These are phyloP conservation scores for Euphorbia celastroides DNA, from an alignment of 441 rosid genomes.

Conservation along the genomic window DNA sequence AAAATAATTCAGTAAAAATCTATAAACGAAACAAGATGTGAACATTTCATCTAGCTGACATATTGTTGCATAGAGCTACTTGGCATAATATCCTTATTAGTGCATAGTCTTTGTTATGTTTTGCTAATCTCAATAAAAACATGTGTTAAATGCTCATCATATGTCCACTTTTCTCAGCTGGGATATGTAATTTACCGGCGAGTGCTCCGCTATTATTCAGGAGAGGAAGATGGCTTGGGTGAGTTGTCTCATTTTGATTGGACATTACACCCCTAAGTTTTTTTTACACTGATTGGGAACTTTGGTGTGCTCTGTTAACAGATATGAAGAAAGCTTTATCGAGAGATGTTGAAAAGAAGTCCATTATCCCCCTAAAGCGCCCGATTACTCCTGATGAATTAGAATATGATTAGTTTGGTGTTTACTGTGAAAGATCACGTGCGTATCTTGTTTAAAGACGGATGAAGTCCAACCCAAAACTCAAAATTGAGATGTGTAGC, in stretches of 20 bases:
- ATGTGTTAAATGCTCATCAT: constrained; percentile 8
- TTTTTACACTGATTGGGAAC: not conserved
- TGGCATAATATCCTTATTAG: too few relatives aligned
- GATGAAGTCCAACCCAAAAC: too few relatives aligned
- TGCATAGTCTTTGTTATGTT: not conserved
- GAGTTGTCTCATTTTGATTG: constrained; percentile 15
- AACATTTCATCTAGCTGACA: not conserved
- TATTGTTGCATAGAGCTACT: not conserved
- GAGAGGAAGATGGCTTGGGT: constrained; percentile 95
- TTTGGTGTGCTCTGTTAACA: constrained; percentile 26
- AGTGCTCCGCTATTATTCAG: constrained; percentile 87
- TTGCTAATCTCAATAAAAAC: not conserved
- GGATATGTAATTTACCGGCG: constrained; percentile 85
- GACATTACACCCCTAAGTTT: not conserved
- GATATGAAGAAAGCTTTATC: constrained; percentile 97
- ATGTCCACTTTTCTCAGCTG: constrained; percentile 40
- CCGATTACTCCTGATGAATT: constrained; percentile 87
- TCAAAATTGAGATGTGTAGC: too few relatives aligned
- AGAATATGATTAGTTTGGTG: constrained; percentile 48
- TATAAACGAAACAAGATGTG: not conserved
- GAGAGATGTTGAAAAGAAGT: constrained; percentile 86
- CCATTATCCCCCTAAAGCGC: constrained; percentile 71
- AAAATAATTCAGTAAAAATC: not conserved
- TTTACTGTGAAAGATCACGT: too few relatives aligned
- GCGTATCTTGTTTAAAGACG: too few relatives aligned